phyloP scores from a whole-genome alignment of 108 stramenopile species.

The Nitzschia putrida region DNA sequence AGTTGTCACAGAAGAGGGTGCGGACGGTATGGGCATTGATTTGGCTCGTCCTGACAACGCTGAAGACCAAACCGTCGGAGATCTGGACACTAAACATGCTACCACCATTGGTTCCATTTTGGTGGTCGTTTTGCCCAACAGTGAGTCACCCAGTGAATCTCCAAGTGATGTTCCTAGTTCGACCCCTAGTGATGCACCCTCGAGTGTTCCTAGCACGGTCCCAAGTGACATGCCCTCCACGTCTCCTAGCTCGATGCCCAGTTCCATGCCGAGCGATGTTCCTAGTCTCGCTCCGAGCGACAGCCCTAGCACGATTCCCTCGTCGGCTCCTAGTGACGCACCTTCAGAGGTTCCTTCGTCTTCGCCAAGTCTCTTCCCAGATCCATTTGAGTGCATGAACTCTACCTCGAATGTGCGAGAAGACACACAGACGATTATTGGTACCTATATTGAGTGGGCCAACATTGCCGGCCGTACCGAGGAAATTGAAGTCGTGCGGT shows the following conservation, averaged over 20 bases:
- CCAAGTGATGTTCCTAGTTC: background rate
- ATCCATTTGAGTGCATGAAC: conserved; percentile 2
- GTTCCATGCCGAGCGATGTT: background rate
- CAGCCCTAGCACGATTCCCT: background rate
- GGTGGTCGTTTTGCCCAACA: background rate
- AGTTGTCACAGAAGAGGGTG: background rate
- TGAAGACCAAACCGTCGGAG: background rate
- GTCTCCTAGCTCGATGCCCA: background rate
- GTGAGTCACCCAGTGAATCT: background rate
- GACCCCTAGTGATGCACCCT: background rate
- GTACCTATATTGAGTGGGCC: conserved; percentile 3
- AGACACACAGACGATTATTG: conserved; percentile 6
- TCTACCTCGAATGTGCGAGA: background rate
- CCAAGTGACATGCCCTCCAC: background rate
- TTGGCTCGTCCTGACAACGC: conserved; percentile 3
- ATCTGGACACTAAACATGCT: conserved; percentile 4
- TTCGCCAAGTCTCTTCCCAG: conserved; percentile 15
- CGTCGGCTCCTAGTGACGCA: background rate
- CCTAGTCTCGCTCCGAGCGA: background rate
- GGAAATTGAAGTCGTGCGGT: background rate
- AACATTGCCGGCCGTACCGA: conserved; percentile 3
- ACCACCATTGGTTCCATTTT: conserved; percentile 5
- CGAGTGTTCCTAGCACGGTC: background rate
- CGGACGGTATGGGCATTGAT: background rate
- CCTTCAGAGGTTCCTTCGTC: background rate